These are phyloP conservation scores for Skeletonema tropicum DNA, from an alignment of 108 stramenopile genomes.

Conservation along the genomic window DNA sequence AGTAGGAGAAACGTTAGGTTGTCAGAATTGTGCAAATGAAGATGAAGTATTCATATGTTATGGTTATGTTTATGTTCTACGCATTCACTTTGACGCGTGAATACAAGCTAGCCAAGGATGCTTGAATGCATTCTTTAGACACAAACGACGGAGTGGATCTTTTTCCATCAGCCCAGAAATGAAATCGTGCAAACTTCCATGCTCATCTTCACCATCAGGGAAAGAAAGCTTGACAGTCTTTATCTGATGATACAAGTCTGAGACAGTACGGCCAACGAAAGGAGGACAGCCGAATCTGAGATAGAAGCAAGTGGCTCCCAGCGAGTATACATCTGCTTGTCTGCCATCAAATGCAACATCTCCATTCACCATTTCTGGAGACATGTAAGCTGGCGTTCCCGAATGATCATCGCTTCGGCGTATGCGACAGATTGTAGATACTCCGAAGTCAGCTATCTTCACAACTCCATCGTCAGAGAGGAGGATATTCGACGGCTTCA, in stretches of 20 bases:
- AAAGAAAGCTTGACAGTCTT: slow-evolving; percentile 51
- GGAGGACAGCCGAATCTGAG: slow-evolving; percentile 71
- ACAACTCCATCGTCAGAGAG: slow-evolving; percentile 16
- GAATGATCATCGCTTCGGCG: slow-evolving; percentile 58
- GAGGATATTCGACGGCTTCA: slow-evolving; percentile 32
- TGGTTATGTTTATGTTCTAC: no score
- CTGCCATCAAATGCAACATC: slow-evolving; percentile 42
- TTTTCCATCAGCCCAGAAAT: slow-evolving; percentile 55
- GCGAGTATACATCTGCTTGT: slow-evolving; percentile 74
- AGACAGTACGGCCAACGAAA: slow-evolving; percentile 65
- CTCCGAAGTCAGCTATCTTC: slow-evolving; percentile 65
- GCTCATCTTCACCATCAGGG: slow-evolving; percentile 22
- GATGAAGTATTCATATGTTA: no score
- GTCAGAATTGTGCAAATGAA: no score
- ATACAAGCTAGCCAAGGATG: slow-evolving; percentile 21
- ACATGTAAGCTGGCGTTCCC: slow-evolving; percentile 81
- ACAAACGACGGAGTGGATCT: slow-evolving; percentile 24
- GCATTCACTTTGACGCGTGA: no score
- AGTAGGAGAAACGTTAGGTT: no score
- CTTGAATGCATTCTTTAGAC: slow-evolving; percentile 7
- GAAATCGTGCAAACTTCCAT: slow-evolving; percentile 10
- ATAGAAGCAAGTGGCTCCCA: slow-evolving; percentile 75
- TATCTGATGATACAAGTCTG: slow-evolving; percentile 61
- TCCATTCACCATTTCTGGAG: slow-evolving; percentile 50
- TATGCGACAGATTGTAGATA: slow-evolving; percentile 12